phyloP scores from a whole-genome alignment of 805 yeast genomes.

The Torulaspora microellipsoides region DNA sequence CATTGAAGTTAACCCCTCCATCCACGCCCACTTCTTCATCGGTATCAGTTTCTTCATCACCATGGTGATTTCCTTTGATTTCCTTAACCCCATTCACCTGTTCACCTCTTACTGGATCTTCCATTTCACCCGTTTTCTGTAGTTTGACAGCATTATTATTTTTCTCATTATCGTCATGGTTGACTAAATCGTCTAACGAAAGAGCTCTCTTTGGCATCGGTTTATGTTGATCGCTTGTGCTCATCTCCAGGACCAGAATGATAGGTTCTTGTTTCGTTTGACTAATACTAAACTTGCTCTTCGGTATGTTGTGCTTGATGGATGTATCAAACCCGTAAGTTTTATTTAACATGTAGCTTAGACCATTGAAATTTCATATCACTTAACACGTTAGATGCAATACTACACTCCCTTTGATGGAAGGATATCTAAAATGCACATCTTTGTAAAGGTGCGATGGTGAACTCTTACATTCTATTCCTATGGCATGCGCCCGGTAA shows the following conservation, averaged over 20 bases:
- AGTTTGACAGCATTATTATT: slow-evolving; percentile 6
- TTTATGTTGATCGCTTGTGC: slow-evolving; percentile 9
- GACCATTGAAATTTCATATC: too few relatives aligned
- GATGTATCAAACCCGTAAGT: too few relatives aligned
- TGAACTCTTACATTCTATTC: too few relatives aligned
- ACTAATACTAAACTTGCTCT: too few relatives aligned
- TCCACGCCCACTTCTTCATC: slow-evolving; percentile 29
- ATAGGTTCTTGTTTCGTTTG: too few relatives aligned
- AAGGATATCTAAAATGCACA: too few relatives aligned
- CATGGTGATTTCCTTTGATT: slow-evolving; percentile 1
- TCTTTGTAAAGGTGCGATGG: too few relatives aligned
- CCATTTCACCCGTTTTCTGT: slow-evolving; percentile 12
- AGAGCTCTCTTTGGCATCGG: slow-evolving; percentile 29
- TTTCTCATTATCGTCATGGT: slow-evolving; percentile 31
- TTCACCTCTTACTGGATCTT: slow-evolving; percentile 6
- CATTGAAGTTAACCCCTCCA: slow-evolving; percentile 28
- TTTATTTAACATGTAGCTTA: too few relatives aligned
- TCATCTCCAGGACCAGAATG: not conserved
- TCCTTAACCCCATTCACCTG: slow-evolving; percentile 5
- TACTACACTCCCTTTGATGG: too few relatives aligned
- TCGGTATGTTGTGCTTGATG: too few relatives aligned
- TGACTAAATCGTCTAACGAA: slow-evolving; percentile 35
- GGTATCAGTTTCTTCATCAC: slow-evolving; percentile 34
- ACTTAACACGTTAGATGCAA: too few relatives aligned
- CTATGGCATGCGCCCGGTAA: too few relatives aligned